phyloP scores from a whole-genome alignment of 1,139 yeast genomes.

The Taphrina deformans region DNA sequence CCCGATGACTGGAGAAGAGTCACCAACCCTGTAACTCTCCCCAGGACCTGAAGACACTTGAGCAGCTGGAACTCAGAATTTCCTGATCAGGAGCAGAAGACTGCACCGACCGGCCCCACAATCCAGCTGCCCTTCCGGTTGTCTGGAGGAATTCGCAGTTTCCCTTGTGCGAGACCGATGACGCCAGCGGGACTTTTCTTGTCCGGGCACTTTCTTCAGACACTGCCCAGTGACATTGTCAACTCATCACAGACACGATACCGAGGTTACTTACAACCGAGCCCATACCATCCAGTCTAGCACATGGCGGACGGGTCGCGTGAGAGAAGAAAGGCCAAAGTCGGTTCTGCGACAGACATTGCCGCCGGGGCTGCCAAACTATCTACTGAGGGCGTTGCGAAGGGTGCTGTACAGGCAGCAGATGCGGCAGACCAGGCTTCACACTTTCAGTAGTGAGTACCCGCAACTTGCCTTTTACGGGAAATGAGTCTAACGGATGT shows the following conservation, averaged over 20 bases:
- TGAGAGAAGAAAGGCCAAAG: not conserved
- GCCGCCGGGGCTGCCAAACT: slow-evolving; percentile 5
- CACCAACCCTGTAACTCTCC: no score
- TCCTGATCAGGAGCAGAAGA: not conserved
- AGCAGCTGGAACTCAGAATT: not conserved
- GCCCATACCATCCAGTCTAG: no score
- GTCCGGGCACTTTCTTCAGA: not conserved
- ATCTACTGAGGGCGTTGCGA: slow-evolving; percentile 17
- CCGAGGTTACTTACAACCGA: no score
- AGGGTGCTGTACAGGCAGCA: slow-evolving; percentile 20
- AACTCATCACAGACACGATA: no score
- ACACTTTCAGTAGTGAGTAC: slow-evolving; percentile 28
- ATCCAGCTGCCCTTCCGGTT: not conserved
- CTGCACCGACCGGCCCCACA: not conserved
- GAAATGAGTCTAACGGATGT: not conserved
- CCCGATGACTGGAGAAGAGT: no score
- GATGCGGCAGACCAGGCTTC: slow-evolving; percentile 13
- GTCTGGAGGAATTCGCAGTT: no score
- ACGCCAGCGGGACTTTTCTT: not conserved
- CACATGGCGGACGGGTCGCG: not conserved
- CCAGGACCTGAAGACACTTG: no score
- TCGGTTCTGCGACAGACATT: not conserved
- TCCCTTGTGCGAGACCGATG: no score
- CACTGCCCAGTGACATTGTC: no score
- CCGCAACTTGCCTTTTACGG: no score